A percentile compares a stretch with the other conserved stretches of the same genome.
Evolutionary conservation across 345 rosid genomes (phyloP).

Genomic region (Camelina neglecta): DNA sequence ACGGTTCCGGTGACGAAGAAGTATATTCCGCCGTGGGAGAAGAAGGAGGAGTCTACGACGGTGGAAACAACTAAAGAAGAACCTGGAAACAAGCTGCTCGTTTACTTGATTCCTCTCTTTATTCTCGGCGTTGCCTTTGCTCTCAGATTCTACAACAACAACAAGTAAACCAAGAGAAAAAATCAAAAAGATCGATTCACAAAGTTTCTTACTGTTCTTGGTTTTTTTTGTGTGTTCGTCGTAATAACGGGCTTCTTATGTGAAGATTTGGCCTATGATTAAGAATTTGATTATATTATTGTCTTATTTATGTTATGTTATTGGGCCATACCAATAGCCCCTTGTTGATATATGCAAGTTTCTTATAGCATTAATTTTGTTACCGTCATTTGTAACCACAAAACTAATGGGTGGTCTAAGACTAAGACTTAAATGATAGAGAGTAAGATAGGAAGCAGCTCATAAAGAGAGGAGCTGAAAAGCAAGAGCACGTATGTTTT

Average conservation of each 20-base stretch:
- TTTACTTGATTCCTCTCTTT: slow-evolving; percentile 63
- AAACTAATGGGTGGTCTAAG: too few species aligned
- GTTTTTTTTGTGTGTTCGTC: slow-evolving; percentile 3
- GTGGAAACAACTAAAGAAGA: slow-evolving; percentile 37
- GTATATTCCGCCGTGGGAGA: slow-evolving; percentile 46
- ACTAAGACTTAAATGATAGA: too few species aligned
- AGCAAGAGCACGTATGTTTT: too few species aligned
- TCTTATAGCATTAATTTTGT: background rate
- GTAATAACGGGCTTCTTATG: too few species aligned
- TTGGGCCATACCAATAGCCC: background rate
- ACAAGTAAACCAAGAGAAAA: background rate
- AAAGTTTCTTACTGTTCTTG: slow-evolving; percentile 6
- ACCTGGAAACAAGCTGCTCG: slow-evolving; percentile 51
- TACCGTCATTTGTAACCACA: background rate
- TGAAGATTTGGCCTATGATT: too few species aligned
- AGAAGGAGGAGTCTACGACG: slow-evolving; percentile 35
- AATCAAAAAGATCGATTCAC: background rate
- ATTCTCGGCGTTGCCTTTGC: slow-evolving; percentile 69
- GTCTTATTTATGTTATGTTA: background rate
- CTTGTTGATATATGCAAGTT: background rate
- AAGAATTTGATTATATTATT: too few species aligned
- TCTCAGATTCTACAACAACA: slow-evolving; percentile 53
- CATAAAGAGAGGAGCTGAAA: too few species aligned
- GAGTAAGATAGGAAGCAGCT: too few species aligned
- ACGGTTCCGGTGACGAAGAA: slow-evolving; percentile 54